phyloP scores from a whole-genome alignment of 176 grass and related monocot species.

The Chrysopogon serrulatus region DNA sequence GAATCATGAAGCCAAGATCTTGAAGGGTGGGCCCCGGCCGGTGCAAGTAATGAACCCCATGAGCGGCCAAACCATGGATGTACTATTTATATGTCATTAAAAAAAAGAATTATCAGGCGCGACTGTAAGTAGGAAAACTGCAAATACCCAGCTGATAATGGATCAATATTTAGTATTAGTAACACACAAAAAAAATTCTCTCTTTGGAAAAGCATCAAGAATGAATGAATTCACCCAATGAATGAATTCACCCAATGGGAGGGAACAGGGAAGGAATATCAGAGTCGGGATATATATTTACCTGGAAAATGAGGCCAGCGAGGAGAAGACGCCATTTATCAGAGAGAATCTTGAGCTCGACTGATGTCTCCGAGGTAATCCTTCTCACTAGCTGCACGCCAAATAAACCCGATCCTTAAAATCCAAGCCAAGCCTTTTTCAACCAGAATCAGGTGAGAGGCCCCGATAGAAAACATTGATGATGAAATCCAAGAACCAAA shows the following conservation, averaged over 20 bases:
- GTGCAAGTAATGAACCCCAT: slow-evolving; percentile 89
- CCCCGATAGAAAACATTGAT: not conserved
- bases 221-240: too few species aligned
- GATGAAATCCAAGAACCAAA: not conserved
- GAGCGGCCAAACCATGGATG: slow-evolving; percentile 80
- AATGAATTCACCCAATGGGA: not conserved
- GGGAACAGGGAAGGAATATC: not conserved
- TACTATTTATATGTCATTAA: slow-evolving; percentile 53
- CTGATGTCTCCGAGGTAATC: slow-evolving; percentile 59
- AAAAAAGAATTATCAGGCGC: not conserved
- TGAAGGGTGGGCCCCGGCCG: slow-evolving; percentile 74
- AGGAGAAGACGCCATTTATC: slow-evolving; percentile 89
- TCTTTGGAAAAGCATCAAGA: not conserved
- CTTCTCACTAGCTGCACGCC: slow-evolving; percentile 58
- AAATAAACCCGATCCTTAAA: not conserved
- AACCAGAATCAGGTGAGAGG: not conserved
- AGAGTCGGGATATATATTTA: not conserved
- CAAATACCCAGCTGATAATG: not conserved
- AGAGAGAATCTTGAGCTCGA: slow-evolving; percentile 77
- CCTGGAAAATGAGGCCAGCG: slow-evolving; percentile 77
- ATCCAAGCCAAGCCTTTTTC: not conserved
- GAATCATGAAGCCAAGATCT: slow-evolving; percentile 86
- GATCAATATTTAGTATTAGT: not conserved
- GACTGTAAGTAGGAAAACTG: not conserved
- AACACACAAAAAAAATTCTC: not conserved